Percentiles rank a stretch among this genome's conserved stretches.
These are phyloP conservation scores for Mychonastes homosphaera DNA, from an alignment of 139 green algal genomes.

Conservation along the genomic window DNA sequence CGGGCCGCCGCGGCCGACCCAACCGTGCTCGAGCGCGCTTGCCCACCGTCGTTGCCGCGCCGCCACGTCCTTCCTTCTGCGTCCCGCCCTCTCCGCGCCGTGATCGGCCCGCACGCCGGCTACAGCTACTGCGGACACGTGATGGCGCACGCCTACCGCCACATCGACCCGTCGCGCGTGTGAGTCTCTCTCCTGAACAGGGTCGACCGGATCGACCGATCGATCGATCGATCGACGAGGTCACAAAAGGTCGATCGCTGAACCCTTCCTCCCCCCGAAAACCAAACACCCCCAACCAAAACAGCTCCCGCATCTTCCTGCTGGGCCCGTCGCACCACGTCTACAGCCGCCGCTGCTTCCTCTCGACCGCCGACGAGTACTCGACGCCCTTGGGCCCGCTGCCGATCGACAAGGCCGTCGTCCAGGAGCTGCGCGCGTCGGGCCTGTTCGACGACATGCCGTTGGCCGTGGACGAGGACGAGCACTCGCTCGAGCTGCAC, in stretches of 20 bases:
- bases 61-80: not conserved
- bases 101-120: conserved; percentile 51
- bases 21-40: not conserved
- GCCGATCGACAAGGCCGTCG: conserved; percentile 68
- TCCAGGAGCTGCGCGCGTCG: conserved; percentile 52
- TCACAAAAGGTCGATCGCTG: not conserved
- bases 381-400: conserved; percentile 69
- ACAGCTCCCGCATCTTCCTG: conserved; percentile 71
- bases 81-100: not conserved
- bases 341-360: conserved; percentile 60
- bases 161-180: conserved; percentile 56
- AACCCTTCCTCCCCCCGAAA: too few species aligned
- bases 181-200: conserved; percentile 29
- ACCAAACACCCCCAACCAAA: not conserved
- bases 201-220: not conserved
- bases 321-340: conserved; percentile 85
- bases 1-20: not conserved
- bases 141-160: conserved; percentile 68
- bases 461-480: conserved; percentile 71
- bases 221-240: not conserved
- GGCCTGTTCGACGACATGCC: conserved; percentile 71
- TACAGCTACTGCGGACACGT: conserved; percentile 78
- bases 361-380: conserved; percentile 56
- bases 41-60: not conserved
- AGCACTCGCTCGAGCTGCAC: conserved; percentile 95